Percentiles rank a stretch among this genome's conserved stretches.
Evolutionary conservation across 495 filamentous ascomycete species (phyloP).

Genomic region (Penicillium waksmanii): DNA sequence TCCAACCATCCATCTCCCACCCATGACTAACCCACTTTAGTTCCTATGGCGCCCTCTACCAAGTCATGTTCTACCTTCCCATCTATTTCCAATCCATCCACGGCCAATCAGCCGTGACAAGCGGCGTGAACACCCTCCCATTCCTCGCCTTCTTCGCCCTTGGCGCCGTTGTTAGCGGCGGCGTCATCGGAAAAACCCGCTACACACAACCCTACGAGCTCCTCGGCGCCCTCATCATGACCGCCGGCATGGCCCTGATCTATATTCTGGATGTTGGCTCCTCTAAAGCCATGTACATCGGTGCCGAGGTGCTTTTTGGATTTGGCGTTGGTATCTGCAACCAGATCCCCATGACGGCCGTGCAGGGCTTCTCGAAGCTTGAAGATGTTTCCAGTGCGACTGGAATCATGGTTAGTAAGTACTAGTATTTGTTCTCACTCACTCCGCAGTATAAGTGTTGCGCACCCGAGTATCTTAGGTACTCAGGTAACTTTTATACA

Average conservation of each 20-base stretch:
- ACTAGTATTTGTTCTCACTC: slow-evolving; percentile 2
- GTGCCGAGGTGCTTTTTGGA: no score
- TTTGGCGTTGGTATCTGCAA: no score
- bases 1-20: no score
- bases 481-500: no score
- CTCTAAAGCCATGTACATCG: no score
- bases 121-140: slow-evolving; percentile 37
- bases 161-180: slow-evolving; percentile 18
- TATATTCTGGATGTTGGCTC: no score
- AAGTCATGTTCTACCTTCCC: slow-evolving; percentile 46
- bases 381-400: slow-evolving; percentile 49
- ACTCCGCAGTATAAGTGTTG: no score
- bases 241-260: slow-evolving; percentile 36
- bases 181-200: slow-evolving; percentile 20
- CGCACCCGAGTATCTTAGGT: no score
- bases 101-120: slow-evolving; percentile 34
- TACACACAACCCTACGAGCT: slow-evolving; percentile 19
- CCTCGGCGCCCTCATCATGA: slow-evolving; percentile 24
- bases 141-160: slow-evolving; percentile 19
- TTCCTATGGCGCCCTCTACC: no score
- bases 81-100: slow-evolving; percentile 51
- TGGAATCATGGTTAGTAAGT: slow-evolving; percentile 29
- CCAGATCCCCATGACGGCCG: slow-evolving; percentile 5
- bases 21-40: no score
- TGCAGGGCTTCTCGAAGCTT: slow-evolving; percentile 41